phyloP scores from a whole-genome alignment of 148 eudicot species.

The Tetragonia tetragonoides region DNA sequence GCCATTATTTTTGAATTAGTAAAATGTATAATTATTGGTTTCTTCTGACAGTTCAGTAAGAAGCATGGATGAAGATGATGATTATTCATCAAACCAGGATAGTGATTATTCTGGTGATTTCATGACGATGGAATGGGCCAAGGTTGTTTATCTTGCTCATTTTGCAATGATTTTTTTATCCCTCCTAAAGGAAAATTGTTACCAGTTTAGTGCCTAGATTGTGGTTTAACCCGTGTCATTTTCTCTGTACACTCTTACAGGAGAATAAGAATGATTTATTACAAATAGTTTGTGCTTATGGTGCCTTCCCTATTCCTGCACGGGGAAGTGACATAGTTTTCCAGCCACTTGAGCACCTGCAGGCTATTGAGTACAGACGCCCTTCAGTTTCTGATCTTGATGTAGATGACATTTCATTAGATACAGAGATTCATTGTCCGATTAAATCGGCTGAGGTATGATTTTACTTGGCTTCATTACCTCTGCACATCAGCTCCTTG shows the following conservation, averaged over 20 bases:
- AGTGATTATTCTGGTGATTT: conserved; percentile 57
- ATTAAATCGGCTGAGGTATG: conserved; percentile 52
- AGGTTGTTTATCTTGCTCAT: conserved; percentile 46
- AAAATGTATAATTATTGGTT: conserved; percentile 22
- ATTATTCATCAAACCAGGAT: conserved; percentile 41
- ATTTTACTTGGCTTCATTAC: conserved; percentile 18
- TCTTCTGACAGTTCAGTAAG: conserved; percentile 76
- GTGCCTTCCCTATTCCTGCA: conserved; percentile 58
- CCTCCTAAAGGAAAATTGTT: conserved; percentile 1
- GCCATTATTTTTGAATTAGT: background rate
- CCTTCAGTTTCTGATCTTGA: conserved; percentile 60
- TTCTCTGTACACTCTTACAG: conserved; percentile 34
- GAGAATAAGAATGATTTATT: conserved; percentile 76
- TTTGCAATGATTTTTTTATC: background rate
- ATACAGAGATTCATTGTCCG: conserved; percentile 34
- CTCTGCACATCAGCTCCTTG: background rate
- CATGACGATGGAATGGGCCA: conserved; percentile 79
- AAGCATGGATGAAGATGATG: conserved; percentile 70
- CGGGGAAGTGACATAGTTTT: conserved; percentile 71
- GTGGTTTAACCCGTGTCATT: conserved; percentile 13
- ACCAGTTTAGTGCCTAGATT: conserved; percentile 12
- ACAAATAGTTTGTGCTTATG: conserved; percentile 76
- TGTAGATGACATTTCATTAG: conserved; percentile 39
- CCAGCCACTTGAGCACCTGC: conserved; percentile 90
- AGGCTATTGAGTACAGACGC: conserved; percentile 66